Conservation (phyloP, 306 rosid genomes). For the Astragalus glycyphyllos region DNA sequence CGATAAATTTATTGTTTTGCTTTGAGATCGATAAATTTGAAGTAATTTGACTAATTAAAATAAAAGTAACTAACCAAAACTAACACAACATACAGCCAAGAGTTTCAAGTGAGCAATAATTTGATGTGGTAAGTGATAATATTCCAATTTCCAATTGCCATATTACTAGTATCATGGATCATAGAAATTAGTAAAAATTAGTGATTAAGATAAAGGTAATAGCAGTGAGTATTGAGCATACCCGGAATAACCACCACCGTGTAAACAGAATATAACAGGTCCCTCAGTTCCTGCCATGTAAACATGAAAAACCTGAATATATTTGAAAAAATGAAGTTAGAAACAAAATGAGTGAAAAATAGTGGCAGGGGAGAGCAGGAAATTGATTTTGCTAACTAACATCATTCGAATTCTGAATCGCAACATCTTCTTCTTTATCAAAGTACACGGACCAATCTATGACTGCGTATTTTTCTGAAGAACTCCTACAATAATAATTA, state of each 20-base stretch:
- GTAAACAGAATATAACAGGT: conserved; percentile 90
- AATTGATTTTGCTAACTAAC: conserved; percentile 51
- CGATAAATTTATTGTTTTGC: too few species aligned
- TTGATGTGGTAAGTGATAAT: neutral
- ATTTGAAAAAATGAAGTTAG: conserved; percentile 17
- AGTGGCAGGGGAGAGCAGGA: neutral
- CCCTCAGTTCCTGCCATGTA: conserved; percentile 96
- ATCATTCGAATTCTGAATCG: conserved; percentile 66
- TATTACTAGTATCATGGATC: neutral
- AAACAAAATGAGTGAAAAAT: conserved; percentile 5
- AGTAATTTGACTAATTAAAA: neutral
- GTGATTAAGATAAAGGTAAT: neutral
- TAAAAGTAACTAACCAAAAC: neutral
- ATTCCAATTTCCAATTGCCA: neutral
- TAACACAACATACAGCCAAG: neutral
- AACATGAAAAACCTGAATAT: conserved; percentile 86
- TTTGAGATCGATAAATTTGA: neutral
- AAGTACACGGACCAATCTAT: conserved; percentile 75
- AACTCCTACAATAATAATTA: conserved; percentile 48
- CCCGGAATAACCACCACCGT: conserved; percentile 98
- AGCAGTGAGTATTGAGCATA: conserved; percentile 44
- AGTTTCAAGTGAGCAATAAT: neutral
- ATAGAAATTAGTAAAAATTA: neutral
- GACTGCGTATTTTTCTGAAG: conserved; percentile 67
- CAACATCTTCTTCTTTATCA: conserved; percentile 73